Conservation (phyloP, 2,329 filamentous ascomycete species). For the Juglanconis sp. region DNA sequence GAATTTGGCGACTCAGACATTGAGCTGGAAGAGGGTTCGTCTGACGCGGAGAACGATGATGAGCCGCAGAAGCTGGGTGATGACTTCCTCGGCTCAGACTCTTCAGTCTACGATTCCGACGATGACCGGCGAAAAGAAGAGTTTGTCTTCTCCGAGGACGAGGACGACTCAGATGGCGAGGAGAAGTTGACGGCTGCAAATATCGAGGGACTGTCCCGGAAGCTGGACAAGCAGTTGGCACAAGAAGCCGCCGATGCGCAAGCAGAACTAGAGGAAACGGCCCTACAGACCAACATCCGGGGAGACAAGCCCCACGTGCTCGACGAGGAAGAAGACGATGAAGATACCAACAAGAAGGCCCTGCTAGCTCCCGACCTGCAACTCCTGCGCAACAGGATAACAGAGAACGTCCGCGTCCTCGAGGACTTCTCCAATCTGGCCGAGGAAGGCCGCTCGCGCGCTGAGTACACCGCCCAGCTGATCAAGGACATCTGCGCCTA, state of each 20-base stretch:
- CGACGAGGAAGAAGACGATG: slow-evolving; percentile 41
- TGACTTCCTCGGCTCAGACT: slow-evolving; percentile 58
- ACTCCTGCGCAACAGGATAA: slow-evolving; percentile 82
- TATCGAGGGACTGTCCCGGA: slow-evolving; percentile 85
- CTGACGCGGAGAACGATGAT: slow-evolving; percentile 40
- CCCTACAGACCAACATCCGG: slow-evolving; percentile 90
- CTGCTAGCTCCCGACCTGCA: slow-evolving; percentile 86
- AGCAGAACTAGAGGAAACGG: slow-evolving; percentile 79
- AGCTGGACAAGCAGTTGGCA: slow-evolving; percentile 74
- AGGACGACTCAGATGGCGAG: slow-evolving; percentile 82
- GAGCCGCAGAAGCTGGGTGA: slow-evolving; percentile 43
- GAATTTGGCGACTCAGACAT: slow-evolving; percentile 42
- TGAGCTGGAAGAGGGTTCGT: slow-evolving; percentile 42
- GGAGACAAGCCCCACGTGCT: slow-evolving; percentile 42
- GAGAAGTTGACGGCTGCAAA: slow-evolving; percentile 93
- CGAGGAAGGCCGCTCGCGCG: slow-evolving; percentile 75
- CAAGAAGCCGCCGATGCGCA: slow-evolving; percentile 79
- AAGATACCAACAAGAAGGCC: slow-evolving; percentile 35
- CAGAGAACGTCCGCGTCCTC: slow-evolving; percentile 86
- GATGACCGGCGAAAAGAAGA: slow-evolving; percentile 52
- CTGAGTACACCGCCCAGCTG: slow-evolving; percentile 84
- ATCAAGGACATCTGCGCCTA: slow-evolving; percentile 92
- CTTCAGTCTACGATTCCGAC: slow-evolving; percentile 70
- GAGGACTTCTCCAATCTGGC: slow-evolving; percentile 82
- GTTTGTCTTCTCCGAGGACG: slow-evolving; percentile 92